Evolutionary conservation across 2,329 filamentous ascomycete genomes (phyloP).

Genomic region (Truncatella angustata): DNA sequence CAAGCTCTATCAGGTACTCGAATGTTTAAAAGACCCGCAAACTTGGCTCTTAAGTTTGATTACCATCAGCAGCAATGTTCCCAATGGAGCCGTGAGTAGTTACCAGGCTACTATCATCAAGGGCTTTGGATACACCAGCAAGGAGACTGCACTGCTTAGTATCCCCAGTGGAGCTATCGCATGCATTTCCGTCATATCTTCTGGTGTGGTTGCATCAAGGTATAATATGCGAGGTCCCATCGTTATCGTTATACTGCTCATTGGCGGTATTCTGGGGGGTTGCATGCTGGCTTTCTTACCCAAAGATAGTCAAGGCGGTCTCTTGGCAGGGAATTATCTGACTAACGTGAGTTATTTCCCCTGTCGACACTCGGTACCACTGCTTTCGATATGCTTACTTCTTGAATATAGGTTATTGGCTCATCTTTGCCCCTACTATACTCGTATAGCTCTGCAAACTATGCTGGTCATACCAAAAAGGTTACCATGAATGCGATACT

Average conservation of each 20-base stretch:
- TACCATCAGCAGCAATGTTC: constrained; percentile 19
- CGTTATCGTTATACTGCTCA: constrained; percentile 37
- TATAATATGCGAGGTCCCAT: constrained; percentile 38
- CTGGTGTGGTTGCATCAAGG: constrained; percentile 35
- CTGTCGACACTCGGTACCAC: background rate
- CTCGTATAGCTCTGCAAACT: constrained; percentile 26
- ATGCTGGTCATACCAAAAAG: constrained; percentile 52
- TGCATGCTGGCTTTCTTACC: constrained; percentile 37
- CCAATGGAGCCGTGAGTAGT: constrained; percentile 39
- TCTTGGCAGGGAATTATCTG: constrained; percentile 43
- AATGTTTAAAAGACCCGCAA: constrained; percentile 23
- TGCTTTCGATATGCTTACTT: background rate
- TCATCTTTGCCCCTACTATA: constrained; percentile 40
- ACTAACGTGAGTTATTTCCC: constrained; percentile 30
- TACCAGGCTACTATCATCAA: constrained; percentile 41
- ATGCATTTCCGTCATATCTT: constrained; percentile 37
- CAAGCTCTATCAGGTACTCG: constrained; percentile 20
- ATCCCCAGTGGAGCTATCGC: constrained; percentile 41
- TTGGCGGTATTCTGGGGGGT: constrained; percentile 45
- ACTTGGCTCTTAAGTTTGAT: constrained; percentile 22
- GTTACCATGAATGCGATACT: constrained; percentile 49
- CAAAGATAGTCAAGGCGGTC: constrained; percentile 33
- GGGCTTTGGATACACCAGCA: constrained; percentile 40
- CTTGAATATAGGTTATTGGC: constrained; percentile 28
- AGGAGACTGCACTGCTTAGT: constrained; percentile 41